Percentiles rank a stretch among this genome's conserved stretches.
Conservation (phyloP, 495 filamentous ascomycete genomes). For the Trichoderma gamsii region DNA sequence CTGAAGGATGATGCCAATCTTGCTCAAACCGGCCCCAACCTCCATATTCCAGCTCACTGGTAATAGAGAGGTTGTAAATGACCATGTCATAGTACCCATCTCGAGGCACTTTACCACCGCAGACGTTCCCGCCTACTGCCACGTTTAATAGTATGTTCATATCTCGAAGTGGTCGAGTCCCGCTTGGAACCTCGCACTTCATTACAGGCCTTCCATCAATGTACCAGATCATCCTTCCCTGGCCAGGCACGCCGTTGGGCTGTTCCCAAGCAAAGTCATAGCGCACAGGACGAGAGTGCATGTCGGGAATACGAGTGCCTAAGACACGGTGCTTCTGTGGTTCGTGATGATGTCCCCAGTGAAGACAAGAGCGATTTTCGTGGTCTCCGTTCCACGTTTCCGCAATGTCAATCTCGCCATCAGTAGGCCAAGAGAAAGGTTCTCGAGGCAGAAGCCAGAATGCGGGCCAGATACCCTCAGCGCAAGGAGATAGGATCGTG, state of each 20-base stretch:
- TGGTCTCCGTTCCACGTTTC: constrained; percentile 41
- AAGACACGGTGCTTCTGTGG: constrained; percentile 37
- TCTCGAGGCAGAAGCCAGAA: constrained; percentile 41
- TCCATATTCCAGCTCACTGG: constrained; percentile 30
- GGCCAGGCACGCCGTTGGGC: constrained; percentile 24
- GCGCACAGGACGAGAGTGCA: constrained; percentile 23
- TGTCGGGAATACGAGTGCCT: constrained; percentile 29
- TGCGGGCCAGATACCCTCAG: constrained; percentile 38
- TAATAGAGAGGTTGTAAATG: constrained; percentile 33
- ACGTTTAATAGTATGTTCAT: constrained; percentile 37
- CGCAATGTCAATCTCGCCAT: constrained; percentile 59
- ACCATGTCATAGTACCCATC: constrained; percentile 40
- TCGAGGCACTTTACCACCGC: constrained; percentile 30
- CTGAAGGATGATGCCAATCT: constrained; percentile 24
- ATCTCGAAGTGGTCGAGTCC: constrained; percentile 37
- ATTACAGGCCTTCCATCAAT: constrained; percentile 38
- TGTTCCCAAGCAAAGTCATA: constrained; percentile 38
- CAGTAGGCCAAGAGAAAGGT: constrained; percentile 49
- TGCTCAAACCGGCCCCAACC: constrained; percentile 37
- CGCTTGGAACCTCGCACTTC: constrained; percentile 34
- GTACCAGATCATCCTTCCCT: constrained; percentile 36
- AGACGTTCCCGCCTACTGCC: constrained; percentile 44
- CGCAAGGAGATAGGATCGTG: constrained; percentile 31
- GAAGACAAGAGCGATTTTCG: constrained; percentile 39
- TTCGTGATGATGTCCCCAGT: constrained; percentile 42